Conservation (phyloP, 306 rosid genomes). For the Biancaea sappan region DNA sequence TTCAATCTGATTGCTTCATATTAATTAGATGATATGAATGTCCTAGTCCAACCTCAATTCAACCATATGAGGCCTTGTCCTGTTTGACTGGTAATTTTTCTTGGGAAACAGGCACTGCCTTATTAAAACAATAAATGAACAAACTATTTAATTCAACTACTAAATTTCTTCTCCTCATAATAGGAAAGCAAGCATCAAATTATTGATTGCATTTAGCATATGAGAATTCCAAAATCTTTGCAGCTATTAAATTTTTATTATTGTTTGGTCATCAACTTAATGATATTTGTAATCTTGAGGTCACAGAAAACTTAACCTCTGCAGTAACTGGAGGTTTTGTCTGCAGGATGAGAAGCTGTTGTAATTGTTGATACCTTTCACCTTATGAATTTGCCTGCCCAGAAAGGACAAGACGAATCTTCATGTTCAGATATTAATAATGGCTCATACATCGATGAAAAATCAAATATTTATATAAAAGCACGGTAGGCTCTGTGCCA, state of each 20-base stretch:
- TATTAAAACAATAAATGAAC: no score
- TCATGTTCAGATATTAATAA: constrained; percentile 5
- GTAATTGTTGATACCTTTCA: constrained; percentile 1
- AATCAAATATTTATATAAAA: constrained; percentile 18
- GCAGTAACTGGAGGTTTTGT: constrained; percentile 16
- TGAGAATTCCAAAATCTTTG: constrained; percentile 35
- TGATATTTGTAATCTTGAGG: no score
- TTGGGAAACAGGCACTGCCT: no score
- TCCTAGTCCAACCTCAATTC: no score
- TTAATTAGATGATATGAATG: no score
- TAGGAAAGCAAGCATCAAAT: constrained; percentile 39
- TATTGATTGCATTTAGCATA: constrained; percentile 37
- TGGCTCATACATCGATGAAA: not conserved
- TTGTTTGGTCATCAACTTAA: no score
- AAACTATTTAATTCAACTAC: no score
- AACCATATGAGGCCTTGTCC: no score
- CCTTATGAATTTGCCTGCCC: no score
- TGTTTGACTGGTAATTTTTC: no score
- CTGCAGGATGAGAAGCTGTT: constrained; percentile 16
- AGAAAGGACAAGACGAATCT: constrained; percentile 23
- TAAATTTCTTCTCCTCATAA: constrained; percentile 27
- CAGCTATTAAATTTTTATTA: no score
- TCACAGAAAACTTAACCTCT: not conserved
- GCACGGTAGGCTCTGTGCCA: not conserved
- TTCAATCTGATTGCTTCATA: no score